Conservation (phyloP, 1,284 basidiomycete species). For the Microbotryum intermedium region DNA sequence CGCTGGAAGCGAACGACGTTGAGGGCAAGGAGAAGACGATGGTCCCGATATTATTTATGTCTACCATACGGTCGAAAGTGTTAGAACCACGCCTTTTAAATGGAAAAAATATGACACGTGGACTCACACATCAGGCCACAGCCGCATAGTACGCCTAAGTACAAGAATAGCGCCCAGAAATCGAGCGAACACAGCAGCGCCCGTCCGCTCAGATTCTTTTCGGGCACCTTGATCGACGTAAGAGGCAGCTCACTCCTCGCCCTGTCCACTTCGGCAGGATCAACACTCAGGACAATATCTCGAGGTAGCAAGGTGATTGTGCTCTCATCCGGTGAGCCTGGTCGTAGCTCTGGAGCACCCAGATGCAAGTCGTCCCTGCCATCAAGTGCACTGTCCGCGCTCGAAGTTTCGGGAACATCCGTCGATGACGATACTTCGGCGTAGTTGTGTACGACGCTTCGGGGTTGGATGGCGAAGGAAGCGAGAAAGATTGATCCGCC, state of each 20-base stretch:
- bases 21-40: not conserved
- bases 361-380: no score
- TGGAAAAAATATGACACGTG: not conserved
- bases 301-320: no score
- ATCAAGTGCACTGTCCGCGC: no score
- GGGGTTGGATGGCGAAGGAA: not conserved
- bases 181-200: not conserved
- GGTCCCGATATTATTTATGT: not conserved
- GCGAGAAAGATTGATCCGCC: not conserved
- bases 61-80: not conserved
- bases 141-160: not conserved
- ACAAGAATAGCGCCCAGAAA: not conserved
- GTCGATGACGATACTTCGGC: no score
- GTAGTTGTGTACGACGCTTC: no score
- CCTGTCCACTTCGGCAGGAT: no score
- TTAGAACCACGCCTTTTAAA: not conserved
- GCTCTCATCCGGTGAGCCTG: no score
- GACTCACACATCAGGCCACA: slow-evolving; percentile 1
- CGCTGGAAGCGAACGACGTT: not conserved
- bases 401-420: no score
- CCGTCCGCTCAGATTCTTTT: not conserved
- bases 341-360: no score
- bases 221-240: no score
- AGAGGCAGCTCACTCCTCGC: no score
- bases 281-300: no score